phyloP scores from a whole-genome alignment of 2,329 filamentous ascomycete genomes.

The Cladophialophora exuberans region DNA sequence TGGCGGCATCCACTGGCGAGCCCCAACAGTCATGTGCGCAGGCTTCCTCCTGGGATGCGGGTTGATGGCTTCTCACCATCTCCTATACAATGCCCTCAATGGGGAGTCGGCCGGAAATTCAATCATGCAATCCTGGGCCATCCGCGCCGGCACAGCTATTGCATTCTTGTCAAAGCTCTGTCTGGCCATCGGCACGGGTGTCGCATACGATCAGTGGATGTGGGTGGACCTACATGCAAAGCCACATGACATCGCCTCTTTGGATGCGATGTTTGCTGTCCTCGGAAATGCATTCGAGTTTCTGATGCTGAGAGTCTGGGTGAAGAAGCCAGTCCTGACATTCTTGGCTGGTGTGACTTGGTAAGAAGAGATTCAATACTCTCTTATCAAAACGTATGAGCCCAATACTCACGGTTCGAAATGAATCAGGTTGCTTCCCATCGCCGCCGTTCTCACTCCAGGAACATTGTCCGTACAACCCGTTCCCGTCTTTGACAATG shows the following conservation, averaged over 20 bases:
- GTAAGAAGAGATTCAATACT: too few relatives aligned
- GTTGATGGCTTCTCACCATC: constrained; percentile 16
- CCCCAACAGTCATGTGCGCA: constrained; percentile 15
- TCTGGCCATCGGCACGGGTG: constrained; percentile 15
- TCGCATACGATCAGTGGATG: constrained; percentile 24
- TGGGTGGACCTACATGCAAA: constrained; percentile 17
- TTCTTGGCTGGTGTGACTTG: constrained; percentile 21
- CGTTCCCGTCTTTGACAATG: constrained; percentile 2
- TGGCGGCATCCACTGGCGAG: constrained; percentile 18
- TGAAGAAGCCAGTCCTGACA: constrained; percentile 5
- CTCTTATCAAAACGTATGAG: background rate
- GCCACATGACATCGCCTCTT: constrained; percentile 11
- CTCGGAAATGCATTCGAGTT: constrained; percentile 20
- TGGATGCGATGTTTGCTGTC: constrained; percentile 20
- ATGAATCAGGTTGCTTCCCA: constrained; percentile 13
- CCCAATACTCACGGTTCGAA: too few relatives aligned
- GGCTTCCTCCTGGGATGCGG: constrained; percentile 12
- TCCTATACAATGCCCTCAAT: constrained; percentile 12
- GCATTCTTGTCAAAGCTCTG: constrained; percentile 19
- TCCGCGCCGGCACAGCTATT: constrained; percentile 18
- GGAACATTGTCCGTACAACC: constrained; percentile 20
- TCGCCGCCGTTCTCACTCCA: constrained; percentile 20
- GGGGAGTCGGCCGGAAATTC: constrained; percentile 13
- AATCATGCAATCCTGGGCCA: constrained; percentile 19
- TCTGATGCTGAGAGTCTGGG: constrained; percentile 15